A percentile compares a stretch with the other conserved stretches of the same genome.
These are phyloP conservation scores for Fusarium lateritium DNA, from an alignment of 2,329 filamentous ascomycete species.

Conservation along the genomic window DNA sequence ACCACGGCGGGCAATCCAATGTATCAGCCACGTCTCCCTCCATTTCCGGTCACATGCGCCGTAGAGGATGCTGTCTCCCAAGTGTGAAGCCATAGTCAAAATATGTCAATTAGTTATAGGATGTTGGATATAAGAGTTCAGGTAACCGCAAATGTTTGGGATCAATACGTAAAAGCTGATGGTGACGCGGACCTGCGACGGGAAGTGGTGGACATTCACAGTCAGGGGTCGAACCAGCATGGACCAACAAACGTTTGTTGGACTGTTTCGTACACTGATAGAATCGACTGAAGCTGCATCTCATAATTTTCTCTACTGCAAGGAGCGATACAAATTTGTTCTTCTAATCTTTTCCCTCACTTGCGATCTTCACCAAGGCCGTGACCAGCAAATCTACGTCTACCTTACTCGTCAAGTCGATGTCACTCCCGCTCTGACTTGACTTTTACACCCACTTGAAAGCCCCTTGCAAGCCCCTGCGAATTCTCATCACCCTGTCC, in stretches of 20 bases:
- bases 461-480: conserved; percentile 15
- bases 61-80: not conserved
- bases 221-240: conserved; percentile 5
- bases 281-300: conserved; percentile 2
- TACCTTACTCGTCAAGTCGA: not conserved
- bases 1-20: not conserved
- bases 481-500: conserved; percentile 11
- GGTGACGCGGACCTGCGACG: conserved; percentile 2
- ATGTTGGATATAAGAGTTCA: not conserved
- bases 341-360: accelerated
- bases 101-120: not conserved
- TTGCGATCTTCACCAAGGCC: not conserved
- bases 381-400: not conserved
- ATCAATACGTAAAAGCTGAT: not conserved
- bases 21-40: conserved; percentile 37
- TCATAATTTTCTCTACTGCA: not conserved
- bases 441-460: conserved; percentile 2
- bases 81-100: too few species aligned
- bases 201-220: conserved; percentile 5
- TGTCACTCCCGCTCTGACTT: not conserved
- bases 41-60: conserved; percentile 21
- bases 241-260: conserved; percentile 1
- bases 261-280: conserved; percentile 4
- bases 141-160: too few species aligned
- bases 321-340: not conserved